Base-by-base conservation (phyloP, 352 stramenopile species). In the Phytophthora niederhauseri region DNA sequence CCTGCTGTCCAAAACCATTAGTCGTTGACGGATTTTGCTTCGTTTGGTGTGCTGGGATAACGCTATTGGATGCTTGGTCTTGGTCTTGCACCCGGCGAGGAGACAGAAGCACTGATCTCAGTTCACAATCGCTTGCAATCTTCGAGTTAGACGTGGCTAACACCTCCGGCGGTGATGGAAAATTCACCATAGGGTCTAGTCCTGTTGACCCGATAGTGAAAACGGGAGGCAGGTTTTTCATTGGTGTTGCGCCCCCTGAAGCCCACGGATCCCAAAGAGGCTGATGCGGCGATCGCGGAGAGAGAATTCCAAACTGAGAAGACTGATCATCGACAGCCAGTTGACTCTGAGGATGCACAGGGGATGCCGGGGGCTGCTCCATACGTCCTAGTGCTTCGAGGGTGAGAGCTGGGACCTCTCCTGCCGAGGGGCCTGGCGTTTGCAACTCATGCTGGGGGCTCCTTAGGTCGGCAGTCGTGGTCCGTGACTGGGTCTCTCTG, bases 191-290 rank as follows among this genome's bases (percentile, higher is more conserved):
- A 11, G 51, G 19, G 15, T 70, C 26, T 31, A 64, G 46, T 17
- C 26, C 64, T 20, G 69, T 62, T 46, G 65, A 45, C 8, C 57
- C 63, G 6, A 71, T 77, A 9, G 61, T 73, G 45, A 75, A 71
- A 3, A 69, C 64, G 1, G 68, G 69, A 15, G 69, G 69, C 2
- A 73, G 30, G 41, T 70, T 36, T 36, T 68, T 69, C 73, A 81
- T 66, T 19, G 74, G 67, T 0, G 74, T 77, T 22, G 66, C 46
- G 28, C 51, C 64, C 30, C 60, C 74, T 5, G 74, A 79, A 11
- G 74, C 72, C 74, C 74, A 81, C 22, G 74, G 74, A 53, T 77
- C 64, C 74, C 74, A 81, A 53, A 81, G 59, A 20, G 74, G 68
- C 22, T 46, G 62, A 22, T 72, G 72, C 17, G 55, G 56, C 22